Conservation (phyloP, 768 basidiomycete species). For the Leucocoprinus birnbaumii region DNA sequence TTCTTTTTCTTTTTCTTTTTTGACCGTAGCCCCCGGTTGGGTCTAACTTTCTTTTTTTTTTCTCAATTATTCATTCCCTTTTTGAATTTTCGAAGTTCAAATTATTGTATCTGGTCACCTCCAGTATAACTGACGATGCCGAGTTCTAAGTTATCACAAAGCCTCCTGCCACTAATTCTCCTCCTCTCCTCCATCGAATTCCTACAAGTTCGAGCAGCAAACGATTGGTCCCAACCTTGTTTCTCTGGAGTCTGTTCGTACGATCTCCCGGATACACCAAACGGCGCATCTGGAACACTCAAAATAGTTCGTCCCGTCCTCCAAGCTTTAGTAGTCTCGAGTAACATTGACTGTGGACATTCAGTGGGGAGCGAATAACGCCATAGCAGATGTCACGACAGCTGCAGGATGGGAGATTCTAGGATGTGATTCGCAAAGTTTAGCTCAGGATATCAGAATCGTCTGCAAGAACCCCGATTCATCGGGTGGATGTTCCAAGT, state of each 20-base stretch:
- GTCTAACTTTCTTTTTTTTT: no score
- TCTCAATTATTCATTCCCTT: no score
- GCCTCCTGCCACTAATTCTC: background rate
- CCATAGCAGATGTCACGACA: slow-evolving; percentile 42
- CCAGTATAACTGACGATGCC: no score
- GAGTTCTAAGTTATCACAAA: background rate
- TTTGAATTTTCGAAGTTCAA: no score
- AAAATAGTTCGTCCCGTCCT: slow-evolving; percentile 29
- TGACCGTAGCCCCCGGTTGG: no score
- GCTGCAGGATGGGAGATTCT: slow-evolving; percentile 54
- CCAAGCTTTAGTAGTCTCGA: no score
- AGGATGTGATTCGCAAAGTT: slow-evolving; percentile 36
- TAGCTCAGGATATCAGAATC: slow-evolving; percentile 45
- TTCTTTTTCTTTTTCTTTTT: no score
- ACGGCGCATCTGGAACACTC: slow-evolving; percentile 33
- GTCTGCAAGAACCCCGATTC: slow-evolving; percentile 33
- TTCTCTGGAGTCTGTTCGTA: slow-evolving; percentile 37
- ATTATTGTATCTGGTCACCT: no score
- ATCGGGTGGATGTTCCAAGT: slow-evolving; percentile 5
- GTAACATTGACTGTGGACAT: no score
- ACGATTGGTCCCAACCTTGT: slow-evolving; percentile 42
- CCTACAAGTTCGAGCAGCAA: slow-evolving; percentile 22
- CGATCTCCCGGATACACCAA: slow-evolving; percentile 28
- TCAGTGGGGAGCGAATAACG: slow-evolving; percentile 32
- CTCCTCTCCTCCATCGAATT: background rate